phyloP scores from a whole-genome alignment of 2,329 filamentous ascomycete genomes.

The Metarhizium brunneum region DNA sequence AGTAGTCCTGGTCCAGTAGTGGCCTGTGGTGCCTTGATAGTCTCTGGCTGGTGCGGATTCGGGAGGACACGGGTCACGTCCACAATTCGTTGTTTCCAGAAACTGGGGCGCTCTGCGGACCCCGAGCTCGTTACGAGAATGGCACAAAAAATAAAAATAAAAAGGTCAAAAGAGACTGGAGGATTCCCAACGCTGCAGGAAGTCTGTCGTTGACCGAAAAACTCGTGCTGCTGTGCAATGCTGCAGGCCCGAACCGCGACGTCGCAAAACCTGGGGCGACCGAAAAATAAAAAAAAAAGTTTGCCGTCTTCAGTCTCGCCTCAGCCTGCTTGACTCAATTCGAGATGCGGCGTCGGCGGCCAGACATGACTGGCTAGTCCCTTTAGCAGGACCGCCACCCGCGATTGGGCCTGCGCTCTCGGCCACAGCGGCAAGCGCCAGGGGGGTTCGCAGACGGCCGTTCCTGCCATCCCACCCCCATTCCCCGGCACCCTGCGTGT shows the following conservation, averaged over 20 bases:
- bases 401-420: not conserved
- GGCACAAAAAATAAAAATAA: not conserved
- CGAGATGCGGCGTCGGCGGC: not conserved
- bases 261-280: not conserved
- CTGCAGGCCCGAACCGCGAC: not conserved
- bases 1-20: not conserved
- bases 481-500: not conserved
- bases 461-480: not conserved
- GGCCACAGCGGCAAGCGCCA: not conserved
- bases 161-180: not conserved
- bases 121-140: not conserved
- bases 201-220: not conserved
- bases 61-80: slow-evolving; percentile 4
- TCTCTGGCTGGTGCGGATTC: slow-evolving; percentile 1
- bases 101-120: not conserved
- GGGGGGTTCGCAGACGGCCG: not conserved
- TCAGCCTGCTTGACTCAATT: not conserved
- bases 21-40: not conserved
- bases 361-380: not conserved
- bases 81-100: not conserved
- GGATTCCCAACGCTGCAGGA: not conserved
- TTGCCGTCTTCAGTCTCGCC: not conserved
- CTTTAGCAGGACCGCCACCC: not conserved
- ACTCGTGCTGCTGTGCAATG: not conserved
- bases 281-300: not conserved